Base-by-base conservation (phyloP, 2,329 filamentous ascomycete genomes). In the Fusarium albosuccineum region DNA sequence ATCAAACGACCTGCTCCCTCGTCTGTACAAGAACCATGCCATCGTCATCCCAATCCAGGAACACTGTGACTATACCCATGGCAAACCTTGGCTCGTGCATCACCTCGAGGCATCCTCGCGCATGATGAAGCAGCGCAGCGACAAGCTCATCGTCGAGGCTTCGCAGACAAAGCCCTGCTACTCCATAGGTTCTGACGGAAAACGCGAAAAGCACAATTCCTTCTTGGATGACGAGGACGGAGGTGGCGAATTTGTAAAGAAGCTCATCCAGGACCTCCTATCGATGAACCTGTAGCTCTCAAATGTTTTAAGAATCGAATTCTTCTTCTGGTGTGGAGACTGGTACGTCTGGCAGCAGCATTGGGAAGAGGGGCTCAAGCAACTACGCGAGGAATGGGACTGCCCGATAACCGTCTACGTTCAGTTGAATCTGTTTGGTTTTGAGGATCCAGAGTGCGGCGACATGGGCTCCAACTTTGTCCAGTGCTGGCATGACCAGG, bases 391-490 rank as follows among this genome's bases (percentile, higher is more conserved):
- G 4, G n/a, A 52, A n/a, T 63, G 56, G 56, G 16, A 22, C n/a
- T 29, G 13, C 3, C 5, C 30, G 4, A 5, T 45, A 9, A 10
- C 34, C 14, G 30, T 63, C 9, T 9, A 41, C 1, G 4, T 63
- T 6, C 37, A 63, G 33, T 22, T 63, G 8, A 60, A 63, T 27
- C 27, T 60, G 9, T 48, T 63, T 16, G 50, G 55, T 10, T 63
- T 30, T 16, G 11, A 36, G 2, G 50, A 60, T 22, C 49, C 5
- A 17, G 49, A 50, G 27, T 42, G 42, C 2, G 54, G 44, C 26
- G 60, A 58, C n/a, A 44, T 52, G 1, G 52, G 60, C 6, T 49
- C 17, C 2, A 55, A 51, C 22, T 55, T 34, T 29, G 34, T 59
- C 41, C 55, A 59, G 22, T 14, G 1, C 7, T 62, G 50, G 50